A percentile compares a stretch with the other conserved stretches of the same genome.
phyloP scores from a whole-genome alignment of 1,139 yeast species.

The Hyphopichia buzzinii region DNA sequence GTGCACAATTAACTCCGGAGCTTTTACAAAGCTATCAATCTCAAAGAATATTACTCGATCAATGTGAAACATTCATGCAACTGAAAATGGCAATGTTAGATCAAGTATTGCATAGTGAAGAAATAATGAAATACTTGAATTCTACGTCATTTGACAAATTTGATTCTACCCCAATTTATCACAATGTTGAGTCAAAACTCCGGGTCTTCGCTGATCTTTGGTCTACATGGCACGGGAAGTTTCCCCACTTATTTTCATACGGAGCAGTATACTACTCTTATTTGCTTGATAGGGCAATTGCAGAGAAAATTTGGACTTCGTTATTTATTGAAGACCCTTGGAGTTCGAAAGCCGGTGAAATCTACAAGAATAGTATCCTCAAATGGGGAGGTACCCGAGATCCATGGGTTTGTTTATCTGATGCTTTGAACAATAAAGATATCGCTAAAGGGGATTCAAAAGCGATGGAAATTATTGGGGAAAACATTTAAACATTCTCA shows the following conservation, averaged over 20 bases:
- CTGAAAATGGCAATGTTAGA: slow-evolving; percentile 88
- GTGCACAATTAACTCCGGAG: slow-evolving; percentile 54
- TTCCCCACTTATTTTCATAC: slow-evolving; percentile 90
- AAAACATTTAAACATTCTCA: slow-evolving; percentile 4
- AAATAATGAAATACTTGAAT: slow-evolving; percentile 34
- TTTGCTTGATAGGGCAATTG: slow-evolving; percentile 88
- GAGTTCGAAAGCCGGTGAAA: slow-evolving; percentile 69
- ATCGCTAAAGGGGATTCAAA: slow-evolving; percentile 64
- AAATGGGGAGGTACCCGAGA: slow-evolving; percentile 94
- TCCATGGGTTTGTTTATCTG: slow-evolving; percentile 86
- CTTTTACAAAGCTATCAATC: slow-evolving; percentile 50
- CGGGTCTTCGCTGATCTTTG: slow-evolving; percentile 57
- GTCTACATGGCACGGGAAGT: slow-evolving; percentile 91
- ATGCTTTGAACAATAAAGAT: slow-evolving; percentile 63
- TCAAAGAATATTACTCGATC: slow-evolving; percentile 54
- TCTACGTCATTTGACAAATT: slow-evolving; percentile 23
- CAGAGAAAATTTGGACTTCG: slow-evolving; percentile 78
- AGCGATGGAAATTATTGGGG: slow-evolving; percentile 70
- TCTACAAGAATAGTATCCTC: slow-evolving; percentile 66
- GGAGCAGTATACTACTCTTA: slow-evolving; percentile 95
- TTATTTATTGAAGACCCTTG: slow-evolving; percentile 71
- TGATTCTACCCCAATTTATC: slow-evolving; percentile 61
- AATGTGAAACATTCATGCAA: slow-evolving; percentile 82
- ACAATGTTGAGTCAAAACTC: slow-evolving; percentile 57
- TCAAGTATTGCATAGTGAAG: slow-evolving; percentile 62